Evolutionary conservation across 345 rosid genomes (phyloP).

Genomic region (Linum usitatissimum): DNA sequence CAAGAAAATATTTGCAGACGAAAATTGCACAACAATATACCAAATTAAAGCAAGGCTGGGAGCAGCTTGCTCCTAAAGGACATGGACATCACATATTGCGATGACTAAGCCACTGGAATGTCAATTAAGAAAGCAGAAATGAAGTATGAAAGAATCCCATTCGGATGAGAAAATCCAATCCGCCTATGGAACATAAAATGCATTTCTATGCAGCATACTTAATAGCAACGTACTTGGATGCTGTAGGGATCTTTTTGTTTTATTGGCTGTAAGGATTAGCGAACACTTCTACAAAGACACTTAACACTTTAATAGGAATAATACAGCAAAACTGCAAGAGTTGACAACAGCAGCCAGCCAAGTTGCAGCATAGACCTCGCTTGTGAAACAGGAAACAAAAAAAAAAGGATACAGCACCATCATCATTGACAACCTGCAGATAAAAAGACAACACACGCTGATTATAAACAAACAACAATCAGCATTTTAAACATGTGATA

Average conservation of each 20-base stretch:
- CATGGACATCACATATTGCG: no score
- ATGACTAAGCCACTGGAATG: background rate
- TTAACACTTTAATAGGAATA: background rate
- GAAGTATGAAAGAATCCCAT: background rate
- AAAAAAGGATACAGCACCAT: conserved; percentile 85
- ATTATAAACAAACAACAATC: background rate
- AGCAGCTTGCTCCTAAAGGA: background rate
- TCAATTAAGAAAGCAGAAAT: background rate
- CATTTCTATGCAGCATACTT: background rate
- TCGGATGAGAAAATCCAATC: background rate
- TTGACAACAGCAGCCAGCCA: background rate
- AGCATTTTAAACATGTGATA: background rate
- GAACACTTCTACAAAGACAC: background rate
- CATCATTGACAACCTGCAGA: conserved; percentile 74
- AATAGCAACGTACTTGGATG: background rate
- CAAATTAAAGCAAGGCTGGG: background rate
- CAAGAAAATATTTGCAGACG: conserved; percentile 27
- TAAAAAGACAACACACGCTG: background rate
- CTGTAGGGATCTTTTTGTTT: background rate
- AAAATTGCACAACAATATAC: background rate
- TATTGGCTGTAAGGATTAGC: background rate
- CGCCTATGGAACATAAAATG: background rate
- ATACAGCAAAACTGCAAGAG: background rate
- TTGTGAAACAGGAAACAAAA: background rate
- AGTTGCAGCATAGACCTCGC: background rate